Percentiles rank a stretch among this genome's conserved stretches.
Conservation (phyloP, 805 yeast genomes). For the Wickerhamiella bombiphila region DNA sequence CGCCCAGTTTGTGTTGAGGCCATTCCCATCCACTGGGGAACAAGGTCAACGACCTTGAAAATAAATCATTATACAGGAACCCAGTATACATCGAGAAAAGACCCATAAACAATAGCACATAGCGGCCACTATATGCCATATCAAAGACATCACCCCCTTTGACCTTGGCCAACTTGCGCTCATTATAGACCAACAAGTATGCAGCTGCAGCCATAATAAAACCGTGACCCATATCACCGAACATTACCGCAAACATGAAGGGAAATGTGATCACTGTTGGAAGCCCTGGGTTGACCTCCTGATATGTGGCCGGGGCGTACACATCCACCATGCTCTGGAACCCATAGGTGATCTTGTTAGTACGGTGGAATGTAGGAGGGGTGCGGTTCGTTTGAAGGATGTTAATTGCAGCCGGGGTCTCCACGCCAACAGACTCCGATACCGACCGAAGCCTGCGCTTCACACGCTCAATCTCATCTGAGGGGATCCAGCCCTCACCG, state of each 20-base stretch:
- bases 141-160: slow-evolving; percentile 87
- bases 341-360: slow-evolving; percentile 88
- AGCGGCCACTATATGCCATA: slow-evolving; percentile 91
- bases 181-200: slow-evolving; percentile 53
- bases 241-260: slow-evolving; percentile 97
- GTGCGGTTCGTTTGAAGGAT: slow-evolving; percentile 60
- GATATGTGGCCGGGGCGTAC: slow-evolving; percentile 83
- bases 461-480: slow-evolving; percentile 53
- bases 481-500: slow-evolving; percentile 96
- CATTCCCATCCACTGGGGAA: slow-evolving; percentile 88
- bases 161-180: slow-evolving; percentile 49
- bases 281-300: slow-evolving; percentile 91
- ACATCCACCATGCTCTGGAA: slow-evolving; percentile 92
- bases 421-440: slow-evolving; percentile 34
- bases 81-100: slow-evolving; percentile 92
- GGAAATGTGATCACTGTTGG: slow-evolving; percentile 95
- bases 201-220: slow-evolving; percentile 67
- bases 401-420: slow-evolving; percentile 34
- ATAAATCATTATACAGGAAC: slow-evolving; percentile 79
- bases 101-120: slow-evolving; percentile 86
- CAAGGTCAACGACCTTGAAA: slow-evolving; percentile 78
- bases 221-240: slow-evolving; percentile 97
- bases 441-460: slow-evolving; percentile 51
- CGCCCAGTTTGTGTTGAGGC: slow-evolving; percentile 62
- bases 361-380: slow-evolving; percentile 90